Evolutionary conservation across 148 eudicot species (phyloP), one percentile per base, ranked within the genome.

Genomic region (Salicornia ramosissima): DNA sequence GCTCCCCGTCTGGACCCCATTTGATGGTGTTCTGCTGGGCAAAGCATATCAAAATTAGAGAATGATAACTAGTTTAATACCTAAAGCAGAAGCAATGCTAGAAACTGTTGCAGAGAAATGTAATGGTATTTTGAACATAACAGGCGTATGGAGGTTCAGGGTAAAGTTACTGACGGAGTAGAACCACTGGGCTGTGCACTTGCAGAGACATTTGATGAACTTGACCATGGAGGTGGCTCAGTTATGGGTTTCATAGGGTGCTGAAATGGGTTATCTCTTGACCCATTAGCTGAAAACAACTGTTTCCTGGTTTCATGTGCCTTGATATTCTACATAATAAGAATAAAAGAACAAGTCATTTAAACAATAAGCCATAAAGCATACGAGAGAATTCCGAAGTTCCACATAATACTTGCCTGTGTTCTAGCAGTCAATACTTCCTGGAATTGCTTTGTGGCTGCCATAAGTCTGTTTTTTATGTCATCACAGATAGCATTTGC

Each of bases 181-280:
- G 53, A 22, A 6, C 18, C 50, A 5, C 83, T 64, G 39, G 77
- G 76, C 75, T 79, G 86, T 71, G 72, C 69, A 69, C 64, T 82
- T 71, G 74, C 87, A 15, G 87, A 55, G 40, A 79, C 68, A 77
- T 80, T 79, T 19, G 83, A 72, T 59, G 86, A 50, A 75, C 73
- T 85, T 34, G 83, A 83, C 97, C 94, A 88, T 55, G 97, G 97
- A 70, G 97, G 87, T 70, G 97, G 96, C 79, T 88, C 86, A 14
- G 71, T 69, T 55, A 61, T 77, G n/a, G 83, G 65, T 62, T 79
- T 88, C 28, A 69, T 70, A 14, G 80, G 85, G 45, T 79, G 81
- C 79, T 81, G 84, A 74, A 86, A 73, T 40, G 95, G 90, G 71
- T 76, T 78, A 62, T 91, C 91, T 74, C 87, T 81, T 15, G 88